Conservation (phyloP, 2,329 filamentous ascomycete species). For the Ophiostoma fasciatum region DNA sequence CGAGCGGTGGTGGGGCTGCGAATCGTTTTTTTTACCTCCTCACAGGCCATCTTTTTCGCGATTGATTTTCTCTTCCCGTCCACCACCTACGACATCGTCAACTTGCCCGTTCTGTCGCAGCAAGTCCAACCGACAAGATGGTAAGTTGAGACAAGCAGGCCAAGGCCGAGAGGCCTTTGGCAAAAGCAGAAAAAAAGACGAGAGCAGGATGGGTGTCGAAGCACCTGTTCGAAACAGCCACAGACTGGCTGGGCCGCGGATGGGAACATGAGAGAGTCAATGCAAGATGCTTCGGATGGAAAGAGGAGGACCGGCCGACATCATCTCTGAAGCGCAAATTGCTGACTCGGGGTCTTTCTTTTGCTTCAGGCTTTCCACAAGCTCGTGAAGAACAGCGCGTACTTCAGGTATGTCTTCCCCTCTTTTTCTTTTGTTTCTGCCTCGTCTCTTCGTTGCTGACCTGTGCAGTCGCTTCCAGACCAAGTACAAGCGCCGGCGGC, state of each 20-base stretch:
- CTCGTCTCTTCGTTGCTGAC: not conserved
- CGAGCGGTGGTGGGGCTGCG: slow-evolving; percentile 9
- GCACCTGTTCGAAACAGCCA: too few relatives aligned
- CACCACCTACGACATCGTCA: slow-evolving; percentile 20
- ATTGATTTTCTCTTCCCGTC: slow-evolving; percentile 14
- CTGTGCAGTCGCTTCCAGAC: slow-evolving; percentile 89
- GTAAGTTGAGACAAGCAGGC: slow-evolving; percentile 36
- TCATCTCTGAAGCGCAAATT: slow-evolving; percentile 93
- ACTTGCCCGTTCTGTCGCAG: slow-evolving; percentile 17
- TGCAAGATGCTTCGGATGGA: slow-evolving; percentile 96
- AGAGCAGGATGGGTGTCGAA: too few relatives aligned
- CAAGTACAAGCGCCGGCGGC: slow-evolving; percentile 95
- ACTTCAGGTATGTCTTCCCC: slow-evolving; percentile 71
- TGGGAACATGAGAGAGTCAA: too few relatives aligned
- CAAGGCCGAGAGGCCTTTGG: too few relatives aligned
- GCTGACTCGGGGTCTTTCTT: slow-evolving; percentile 74
- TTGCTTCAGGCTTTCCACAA: slow-evolving; percentile 69
- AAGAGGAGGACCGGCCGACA: slow-evolving; percentile 22
- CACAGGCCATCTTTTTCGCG: too few relatives aligned
- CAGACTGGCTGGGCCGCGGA: too few relatives aligned
- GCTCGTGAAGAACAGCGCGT: slow-evolving; percentile 92
- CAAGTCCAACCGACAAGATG: slow-evolving; percentile 48
- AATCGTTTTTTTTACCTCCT: slow-evolving; percentile 13
- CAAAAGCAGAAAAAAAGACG: not conserved
- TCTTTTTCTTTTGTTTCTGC: slow-evolving; percentile 3